Base-by-base conservation (phyloP, 768 basidiomycete species). In the Rhodotorula toruloides region DNA sequence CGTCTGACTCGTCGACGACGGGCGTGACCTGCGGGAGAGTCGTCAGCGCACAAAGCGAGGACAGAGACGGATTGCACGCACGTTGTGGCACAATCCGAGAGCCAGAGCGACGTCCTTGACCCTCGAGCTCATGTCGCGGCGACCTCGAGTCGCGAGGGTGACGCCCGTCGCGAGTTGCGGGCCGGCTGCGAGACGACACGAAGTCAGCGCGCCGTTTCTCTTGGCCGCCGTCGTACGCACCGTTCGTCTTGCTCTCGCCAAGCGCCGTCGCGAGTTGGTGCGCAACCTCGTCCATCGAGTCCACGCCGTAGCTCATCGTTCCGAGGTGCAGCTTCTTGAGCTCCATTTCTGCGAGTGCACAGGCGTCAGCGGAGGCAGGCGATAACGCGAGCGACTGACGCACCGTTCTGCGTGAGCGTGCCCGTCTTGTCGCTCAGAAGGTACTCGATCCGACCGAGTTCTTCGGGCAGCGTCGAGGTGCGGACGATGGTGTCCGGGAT, bases 301-400 rank as follows among this genome's bases (percentile, higher is more conserved):
- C 96, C 69, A 81, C 87, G 3, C 90, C 93, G 74, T 93, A 99
- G 1, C 91, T 93, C 84, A 97, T 90, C 2, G 96, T 99, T 9
- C 96, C 96, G 88, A 98, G 90, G 74, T 98, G 96, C 36, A 99
- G 81, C 77, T 96, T 99, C 81, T 88, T 92, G 88, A 98, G 89
- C 78, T 98, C 94, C 96, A 99, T 99, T 77, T 97, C 94, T 97
- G 77, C 8, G 7, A 10, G 6, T 2, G 37, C 14, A 34, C 19
- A 27, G 22, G 5, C 11, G 11, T 32, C 29, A 39, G 27, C 55
- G 60, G 39, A 31, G 46, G 27, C 37, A n/a, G 11, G 11, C 19
- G 13, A 31, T 36, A 29, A 48, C 10, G 12, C 6, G 34, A 69
- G 9, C 16, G 52, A 22, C n/a, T 2, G 14, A 75, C 83, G 34